Percentiles rank a stretch among this genome's conserved stretches.
phyloP scores from a whole-genome alignment of 331 rosid species.

The Arachis monticola region DNA sequence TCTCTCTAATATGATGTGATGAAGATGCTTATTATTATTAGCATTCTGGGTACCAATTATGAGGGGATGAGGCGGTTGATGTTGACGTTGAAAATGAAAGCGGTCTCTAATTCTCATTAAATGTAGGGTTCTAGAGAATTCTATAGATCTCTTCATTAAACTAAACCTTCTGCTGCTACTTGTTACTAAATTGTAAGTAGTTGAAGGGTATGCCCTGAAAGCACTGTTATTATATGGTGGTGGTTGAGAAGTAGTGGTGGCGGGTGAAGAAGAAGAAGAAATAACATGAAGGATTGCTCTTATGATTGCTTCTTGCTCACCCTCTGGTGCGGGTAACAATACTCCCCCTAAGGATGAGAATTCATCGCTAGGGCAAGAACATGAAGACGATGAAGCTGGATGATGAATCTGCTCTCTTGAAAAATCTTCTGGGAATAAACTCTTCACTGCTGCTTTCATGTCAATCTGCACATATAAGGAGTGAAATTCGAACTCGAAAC shows the following conservation, averaged over 20 bases:
- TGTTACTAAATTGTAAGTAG: no score
- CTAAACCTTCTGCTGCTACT: conserved; percentile 39
- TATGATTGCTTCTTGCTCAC: conserved; percentile 60
- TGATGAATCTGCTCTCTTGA: conserved; percentile 36
- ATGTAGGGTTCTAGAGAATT: conserved; percentile 58
- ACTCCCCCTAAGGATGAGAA: conserved; percentile 50
- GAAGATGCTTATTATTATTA: conserved; percentile 49
- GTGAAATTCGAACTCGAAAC: no score
- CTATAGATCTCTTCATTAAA: conserved; percentile 65
- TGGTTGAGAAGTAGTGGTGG: conserved; percentile 33
- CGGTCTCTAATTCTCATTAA: conserved; percentile 53
- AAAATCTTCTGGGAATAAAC: conserved; percentile 51
- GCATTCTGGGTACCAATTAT: no score
- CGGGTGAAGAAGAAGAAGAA: conserved; percentile 23
- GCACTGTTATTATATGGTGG: conserved; percentile 50
- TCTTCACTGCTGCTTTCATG: conserved; percentile 51
- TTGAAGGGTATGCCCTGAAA: conserved; percentile 39
- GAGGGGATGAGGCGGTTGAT: no score
- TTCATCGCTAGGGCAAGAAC: conserved; percentile 69
- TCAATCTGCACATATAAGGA: conserved; percentile 42
- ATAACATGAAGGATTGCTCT: conserved; percentile 64
- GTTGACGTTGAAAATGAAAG: conserved; percentile 39
- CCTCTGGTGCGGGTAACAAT: conserved; percentile 58
- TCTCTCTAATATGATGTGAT: conserved; percentile 80
- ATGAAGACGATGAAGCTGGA: conserved; percentile 69